A percentile compares a stretch with the other conserved stretches of the same genome.
Evolutionary conservation across 352 stramenopile species (phyloP).

Genomic region (Hyaloperonospora brassicae): DNA sequence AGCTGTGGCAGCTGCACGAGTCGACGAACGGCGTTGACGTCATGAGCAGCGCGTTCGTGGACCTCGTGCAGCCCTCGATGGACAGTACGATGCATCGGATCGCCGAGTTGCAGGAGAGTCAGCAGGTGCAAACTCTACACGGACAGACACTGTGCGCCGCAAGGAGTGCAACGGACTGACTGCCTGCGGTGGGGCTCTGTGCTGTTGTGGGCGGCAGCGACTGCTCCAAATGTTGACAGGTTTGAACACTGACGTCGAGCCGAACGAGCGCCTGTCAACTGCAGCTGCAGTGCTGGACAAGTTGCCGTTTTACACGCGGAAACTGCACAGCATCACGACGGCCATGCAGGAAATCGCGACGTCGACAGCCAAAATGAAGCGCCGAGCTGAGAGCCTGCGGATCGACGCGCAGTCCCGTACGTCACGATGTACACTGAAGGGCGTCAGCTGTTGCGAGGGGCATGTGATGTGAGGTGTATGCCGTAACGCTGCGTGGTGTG

Average conservation of each 20-base stretch:
- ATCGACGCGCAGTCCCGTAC: conserved; percentile 72
- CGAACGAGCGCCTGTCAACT: conserved; percentile 53
- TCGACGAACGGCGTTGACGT: conserved; percentile 40
- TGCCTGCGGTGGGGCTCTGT: no score
- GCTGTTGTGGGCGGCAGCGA: conserved; percentile 23
- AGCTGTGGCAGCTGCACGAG: conserved; percentile 33
- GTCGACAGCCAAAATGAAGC: conserved; percentile 64
- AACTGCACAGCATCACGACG: conserved; percentile 54
- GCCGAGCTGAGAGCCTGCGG: conserved; percentile 52
- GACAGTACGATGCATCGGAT: conserved; percentile 65
- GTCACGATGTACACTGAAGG: no score
- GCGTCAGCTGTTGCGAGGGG: no score
- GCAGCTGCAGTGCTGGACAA: conserved; percentile 61
- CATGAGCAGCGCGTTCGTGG: conserved; percentile 50
- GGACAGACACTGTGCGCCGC: no score
- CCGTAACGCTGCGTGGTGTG: no score
- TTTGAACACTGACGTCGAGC: conserved; percentile 44
- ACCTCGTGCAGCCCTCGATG: conserved; percentile 47
- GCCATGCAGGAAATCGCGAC: conserved; percentile 51
- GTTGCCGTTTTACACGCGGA: conserved; percentile 56
- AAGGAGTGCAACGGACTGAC: no score
- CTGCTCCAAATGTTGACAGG: conserved; percentile 40
- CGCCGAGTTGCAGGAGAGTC: conserved; percentile 49
- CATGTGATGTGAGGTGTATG: no score
- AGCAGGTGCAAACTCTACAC: conserved; percentile 27